These are phyloP conservation scores for Nothophaeocryptopus gaeumannii DNA, from an alignment of 2,329 filamentous ascomycete species.

Conservation along the genomic window DNA sequence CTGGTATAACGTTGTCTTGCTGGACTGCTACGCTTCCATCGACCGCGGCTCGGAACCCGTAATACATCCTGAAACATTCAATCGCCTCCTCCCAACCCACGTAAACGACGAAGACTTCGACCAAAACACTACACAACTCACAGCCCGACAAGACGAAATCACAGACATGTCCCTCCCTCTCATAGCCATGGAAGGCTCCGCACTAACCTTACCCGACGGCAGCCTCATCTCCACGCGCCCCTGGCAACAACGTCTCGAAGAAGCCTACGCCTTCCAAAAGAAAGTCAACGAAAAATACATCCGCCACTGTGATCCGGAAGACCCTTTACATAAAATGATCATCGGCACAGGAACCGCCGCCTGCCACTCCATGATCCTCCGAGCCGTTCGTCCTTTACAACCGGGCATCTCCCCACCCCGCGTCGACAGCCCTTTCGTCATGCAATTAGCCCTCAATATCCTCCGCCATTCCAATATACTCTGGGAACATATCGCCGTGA, in stretches of 20 bases:
- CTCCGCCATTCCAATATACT: conserved; percentile 37
- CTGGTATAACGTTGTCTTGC: conserved; percentile 33
- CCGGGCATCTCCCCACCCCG: conserved; percentile 27
- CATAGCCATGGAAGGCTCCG: conserved; percentile 18
- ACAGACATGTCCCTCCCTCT: conserved; percentile 34
- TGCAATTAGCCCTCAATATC: conserved; percentile 43
- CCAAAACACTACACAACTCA: conserved; percentile 22
- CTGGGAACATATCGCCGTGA: conserved; percentile 33
- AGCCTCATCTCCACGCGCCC: conserved; percentile 21
- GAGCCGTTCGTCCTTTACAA: conserved; percentile 32
- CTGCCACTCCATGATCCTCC: conserved; percentile 27
- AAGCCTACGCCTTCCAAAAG: conserved; percentile 27
- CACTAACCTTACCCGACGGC: conserved; percentile 16
- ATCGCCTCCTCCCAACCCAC: conserved; percentile 28
- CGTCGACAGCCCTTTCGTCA: conserved; percentile 33
- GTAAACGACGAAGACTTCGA: conserved; percentile 35
- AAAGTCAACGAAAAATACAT: conserved; percentile 26
- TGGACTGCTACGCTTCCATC: conserved; percentile 31
- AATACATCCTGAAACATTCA: conserved; percentile 25
- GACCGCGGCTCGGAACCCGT: conserved; percentile 34
- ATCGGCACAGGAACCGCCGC: conserved; percentile 21
- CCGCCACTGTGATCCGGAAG: conserved; percentile 25
- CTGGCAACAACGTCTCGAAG: conserved; percentile 31
- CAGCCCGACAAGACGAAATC: conserved; percentile 20
- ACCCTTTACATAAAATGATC: conserved; percentile 25